Percentiles rank a stretch among this genome's conserved stretches.
phyloP scores from a whole-genome alignment of 306 rosid genomes.

The Dalbergia cultrata region DNA sequence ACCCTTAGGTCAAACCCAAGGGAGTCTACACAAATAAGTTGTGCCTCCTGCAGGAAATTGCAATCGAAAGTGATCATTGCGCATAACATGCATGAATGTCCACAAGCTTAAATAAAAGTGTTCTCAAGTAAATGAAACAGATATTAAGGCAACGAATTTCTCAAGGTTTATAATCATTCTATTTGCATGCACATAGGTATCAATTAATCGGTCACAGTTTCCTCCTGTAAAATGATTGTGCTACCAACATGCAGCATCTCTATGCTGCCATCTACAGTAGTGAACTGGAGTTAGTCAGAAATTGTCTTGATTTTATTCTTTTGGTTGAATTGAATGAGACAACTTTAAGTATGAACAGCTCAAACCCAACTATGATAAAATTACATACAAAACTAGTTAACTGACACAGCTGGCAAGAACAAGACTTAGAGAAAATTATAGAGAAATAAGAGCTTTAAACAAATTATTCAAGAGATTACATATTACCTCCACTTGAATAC shows the following conservation, averaged over 20 bases:
- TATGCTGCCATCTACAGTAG: neutral
- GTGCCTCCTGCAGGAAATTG: slow-evolving; percentile 78
- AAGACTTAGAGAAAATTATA: slow-evolving; percentile 10
- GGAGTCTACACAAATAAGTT: slow-evolving; percentile 77
- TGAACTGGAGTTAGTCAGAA: slow-evolving; percentile 19
- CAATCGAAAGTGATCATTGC: slow-evolving; percentile 34
- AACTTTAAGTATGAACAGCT: slow-evolving; percentile 13
- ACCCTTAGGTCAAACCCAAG: slow-evolving; percentile 91
- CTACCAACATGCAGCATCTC: neutral
- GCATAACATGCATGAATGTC: slow-evolving; percentile 20
- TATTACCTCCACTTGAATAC: slow-evolving; percentile 93
- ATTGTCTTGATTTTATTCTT: slow-evolving; percentile 16
- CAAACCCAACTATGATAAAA: slow-evolving; percentile 32
- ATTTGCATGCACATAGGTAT: slow-evolving; percentile 17
- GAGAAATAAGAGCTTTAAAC: slow-evolving; percentile 11
- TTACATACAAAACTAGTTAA: slow-evolving; percentile 10
- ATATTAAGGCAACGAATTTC: slow-evolving; percentile 30
- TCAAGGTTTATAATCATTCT: slow-evolving; percentile 18
- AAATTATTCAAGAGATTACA: slow-evolving; percentile 24
- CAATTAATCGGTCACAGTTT: slow-evolving; percentile 16
- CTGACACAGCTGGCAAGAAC: neutral
- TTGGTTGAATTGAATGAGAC: slow-evolving; percentile 10
- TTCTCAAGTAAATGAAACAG: slow-evolving; percentile 4
- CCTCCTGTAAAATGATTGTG: slow-evolving; percentile 32
- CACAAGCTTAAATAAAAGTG: neutral